Evolutionary conservation across 805 yeast species (phyloP), one percentile per base, ranked within the genome.

Genomic region (Pichia kluyveri): DNA sequence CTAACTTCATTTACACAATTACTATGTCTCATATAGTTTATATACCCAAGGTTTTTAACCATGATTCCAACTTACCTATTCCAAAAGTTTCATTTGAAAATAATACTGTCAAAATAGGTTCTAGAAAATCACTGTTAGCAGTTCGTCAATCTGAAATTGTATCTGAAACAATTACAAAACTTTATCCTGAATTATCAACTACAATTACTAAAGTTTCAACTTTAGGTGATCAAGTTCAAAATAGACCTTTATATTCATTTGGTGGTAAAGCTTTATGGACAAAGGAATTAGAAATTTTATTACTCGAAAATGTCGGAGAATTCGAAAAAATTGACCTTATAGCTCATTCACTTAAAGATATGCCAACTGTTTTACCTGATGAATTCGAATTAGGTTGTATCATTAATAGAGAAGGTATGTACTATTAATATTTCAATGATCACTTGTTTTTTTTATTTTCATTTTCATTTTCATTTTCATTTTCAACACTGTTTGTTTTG

Each of bases 231-330:
- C 84, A 86, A 60, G 82, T 85, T 31, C 93, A 81, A 61, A 77
- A 75, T 60, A 82, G 80, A 61, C 96, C 99, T 8, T 71, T 93
- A 44, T 93, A 91, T 65, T 79, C 96, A 5, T 93, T 93, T 67
- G 98, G 97, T 40, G 99, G 99, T 27, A 93, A 93, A 64, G 80
- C 96, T 0, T 66, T 93, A 26, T 93, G 99, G 99, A 93, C 99
- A 3, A 86, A 86, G 61, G 99, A 93, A 66, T 72, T 93, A 49
- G 99, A 93, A 67, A 82, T 81, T 26, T 69, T 89, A 43, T 68
- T 90, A 45, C 69, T 91, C 38, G 73, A 84, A 54, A 71, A 75
- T 42, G 73, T 80, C 27, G 90, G 83, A 30, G 72, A 69, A 18
- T 80, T 72, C 56, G 82, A 84, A 46, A 73, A 80, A 66, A 71